phyloP scores from a whole-genome alignment of 2,329 filamentous ascomycete genomes.

The Bipolaris cookei region DNA sequence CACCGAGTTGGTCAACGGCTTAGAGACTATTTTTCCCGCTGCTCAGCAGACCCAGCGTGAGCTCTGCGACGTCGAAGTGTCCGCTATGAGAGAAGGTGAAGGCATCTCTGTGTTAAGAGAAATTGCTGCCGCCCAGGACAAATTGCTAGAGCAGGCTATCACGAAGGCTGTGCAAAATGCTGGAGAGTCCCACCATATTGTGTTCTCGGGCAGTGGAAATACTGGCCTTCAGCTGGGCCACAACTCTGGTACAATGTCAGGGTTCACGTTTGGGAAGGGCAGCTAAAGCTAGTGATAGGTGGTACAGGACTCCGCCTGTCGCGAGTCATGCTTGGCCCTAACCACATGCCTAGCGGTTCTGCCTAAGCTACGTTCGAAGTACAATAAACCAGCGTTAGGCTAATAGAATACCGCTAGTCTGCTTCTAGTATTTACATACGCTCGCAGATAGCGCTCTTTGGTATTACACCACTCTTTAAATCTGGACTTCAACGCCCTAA shows the following conservation, averaged over 20 bases:
- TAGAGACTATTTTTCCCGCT: conserved; percentile 39
- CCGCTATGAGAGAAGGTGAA: neutral
- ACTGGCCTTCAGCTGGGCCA: no score
- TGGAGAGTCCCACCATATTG: no score
- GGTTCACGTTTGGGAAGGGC: no score
- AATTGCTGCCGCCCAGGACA: neutral
- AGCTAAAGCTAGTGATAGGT: no score
- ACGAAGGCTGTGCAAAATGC: no score
- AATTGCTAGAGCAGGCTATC: no score
- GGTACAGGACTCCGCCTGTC: conserved; percentile 28
- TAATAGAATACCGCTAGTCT: neutral
- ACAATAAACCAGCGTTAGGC: neutral
- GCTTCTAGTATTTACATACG: neutral
- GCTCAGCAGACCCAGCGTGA: conserved; percentile 10
- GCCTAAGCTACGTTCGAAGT: neutral
- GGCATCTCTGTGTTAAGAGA: neutral
- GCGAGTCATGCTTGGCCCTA: no score
- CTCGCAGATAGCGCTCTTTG: neutral
- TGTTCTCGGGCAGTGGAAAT: no score
- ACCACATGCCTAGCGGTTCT: no score
- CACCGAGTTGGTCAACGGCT: conserved; percentile 31
- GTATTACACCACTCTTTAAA: neutral
- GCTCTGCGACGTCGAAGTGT: neutral
- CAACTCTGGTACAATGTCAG: no score
- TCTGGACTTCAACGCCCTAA: neutral